Percentiles rank a stretch among this genome's conserved stretches.
Conservation (phyloP, 2,329 filamentous ascomycete species). For the Neocucurbitaria cava region DNA sequence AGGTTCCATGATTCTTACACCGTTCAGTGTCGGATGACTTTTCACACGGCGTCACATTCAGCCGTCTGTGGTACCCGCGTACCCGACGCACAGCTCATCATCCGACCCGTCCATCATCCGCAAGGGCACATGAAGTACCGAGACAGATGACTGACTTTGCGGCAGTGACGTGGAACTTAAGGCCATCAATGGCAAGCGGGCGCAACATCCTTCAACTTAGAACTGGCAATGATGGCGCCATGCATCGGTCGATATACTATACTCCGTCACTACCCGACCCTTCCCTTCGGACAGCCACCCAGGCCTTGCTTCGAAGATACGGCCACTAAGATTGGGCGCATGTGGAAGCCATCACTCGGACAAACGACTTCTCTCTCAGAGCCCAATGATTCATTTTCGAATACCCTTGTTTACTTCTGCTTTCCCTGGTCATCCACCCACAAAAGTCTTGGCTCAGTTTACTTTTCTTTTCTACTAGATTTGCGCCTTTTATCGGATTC, state of each 20-base stretch:
- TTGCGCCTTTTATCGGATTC: not conserved
- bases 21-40: not conserved
- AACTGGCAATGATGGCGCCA: conserved; percentile 4
- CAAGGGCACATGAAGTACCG: not conserved
- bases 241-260: conserved; percentile 14
- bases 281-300: not conserved
- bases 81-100: conserved; percentile 9
- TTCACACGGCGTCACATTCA: not conserved
- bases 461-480: not conserved
- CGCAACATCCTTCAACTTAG: conserved; percentile 29
- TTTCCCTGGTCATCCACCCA: not conserved
- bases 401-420: not conserved
- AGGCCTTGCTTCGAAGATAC: not conserved
- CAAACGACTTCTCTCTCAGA: not conserved
- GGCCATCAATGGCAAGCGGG: conserved; percentile 62
- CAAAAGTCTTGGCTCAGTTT: not conserved
- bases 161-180: conserved; percentile 73
- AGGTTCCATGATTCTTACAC: conserved; percentile 52
- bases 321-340: not conserved
- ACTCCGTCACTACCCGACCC: conserved; percentile 15
- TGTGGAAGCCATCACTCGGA: too few species aligned
- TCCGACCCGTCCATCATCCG: conserved; percentile 1
- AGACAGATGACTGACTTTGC: conserved; percentile 10
- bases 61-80: conserved; percentile 4
- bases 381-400: not conserved